These are phyloP conservation scores for Pelargonium myrrhifolium DNA, from an alignment of 441 rosid species.

Conservation along the genomic window DNA sequence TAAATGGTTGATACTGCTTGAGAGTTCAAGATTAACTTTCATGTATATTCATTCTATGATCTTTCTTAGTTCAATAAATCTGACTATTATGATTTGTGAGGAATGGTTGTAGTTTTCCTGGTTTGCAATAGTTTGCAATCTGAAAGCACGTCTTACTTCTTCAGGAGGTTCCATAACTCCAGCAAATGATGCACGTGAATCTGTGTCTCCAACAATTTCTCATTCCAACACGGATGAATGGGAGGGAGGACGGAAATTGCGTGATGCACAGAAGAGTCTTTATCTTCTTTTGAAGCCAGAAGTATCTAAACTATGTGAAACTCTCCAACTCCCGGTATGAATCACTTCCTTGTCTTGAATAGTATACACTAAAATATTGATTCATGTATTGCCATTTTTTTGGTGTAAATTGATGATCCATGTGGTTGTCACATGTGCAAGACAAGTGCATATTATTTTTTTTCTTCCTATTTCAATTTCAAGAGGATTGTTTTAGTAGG, in stretches of 20 bases:
- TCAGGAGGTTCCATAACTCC: too few relatives aligned
- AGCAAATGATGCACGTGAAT: too few relatives aligned
- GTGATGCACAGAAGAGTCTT: slow-evolving; percentile 53
- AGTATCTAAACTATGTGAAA: slow-evolving; percentile 56
- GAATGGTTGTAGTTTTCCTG: too few relatives aligned
- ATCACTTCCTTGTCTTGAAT: slow-evolving; percentile 19
- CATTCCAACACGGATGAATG: slow-evolving; percentile 13
- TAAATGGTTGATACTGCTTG: too few relatives aligned
- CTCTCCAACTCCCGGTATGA: slow-evolving; percentile 60
- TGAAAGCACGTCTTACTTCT: too few relatives aligned
- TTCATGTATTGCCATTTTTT: too few relatives aligned
- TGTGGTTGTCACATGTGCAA: background rate
- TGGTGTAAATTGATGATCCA: background rate
- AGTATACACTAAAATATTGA: slow-evolving; percentile 13
- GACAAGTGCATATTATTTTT: background rate
- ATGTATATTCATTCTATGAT: too few relatives aligned
- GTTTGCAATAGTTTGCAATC: too few relatives aligned
- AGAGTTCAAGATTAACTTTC: too few relatives aligned
- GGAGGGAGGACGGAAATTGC: slow-evolving; percentile 28
- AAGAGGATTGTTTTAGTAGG: slow-evolving; percentile 1
- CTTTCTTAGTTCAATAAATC: too few relatives aligned
- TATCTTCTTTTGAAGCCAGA: slow-evolving; percentile 52
- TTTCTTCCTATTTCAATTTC: background rate
- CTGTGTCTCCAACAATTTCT: background rate
- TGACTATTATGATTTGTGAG: too few relatives aligned